Conservation (phyloP, 2,329 filamentous ascomycete genomes). For the Escovopsis weberi region DNA sequence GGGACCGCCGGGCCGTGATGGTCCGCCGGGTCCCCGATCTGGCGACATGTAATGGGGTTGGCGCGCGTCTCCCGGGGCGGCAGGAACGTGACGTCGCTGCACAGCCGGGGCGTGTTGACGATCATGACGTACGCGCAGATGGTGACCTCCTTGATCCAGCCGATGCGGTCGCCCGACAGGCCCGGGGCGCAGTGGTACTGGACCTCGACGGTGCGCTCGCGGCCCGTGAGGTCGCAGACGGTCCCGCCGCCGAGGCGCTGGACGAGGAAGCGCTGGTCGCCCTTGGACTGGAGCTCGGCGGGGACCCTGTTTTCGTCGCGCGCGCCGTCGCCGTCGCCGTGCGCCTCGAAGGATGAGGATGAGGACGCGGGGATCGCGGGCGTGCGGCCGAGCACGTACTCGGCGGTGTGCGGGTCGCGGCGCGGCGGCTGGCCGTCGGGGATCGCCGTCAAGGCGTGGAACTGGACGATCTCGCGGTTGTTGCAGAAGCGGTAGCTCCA, state of each 20-base stretch:
- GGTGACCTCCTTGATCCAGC: conserved; percentile 83
- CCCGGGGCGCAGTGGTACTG: conserved; percentile 69
- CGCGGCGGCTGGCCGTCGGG: conserved; percentile 58
- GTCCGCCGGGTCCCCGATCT: conserved; percentile 44
- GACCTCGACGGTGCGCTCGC: conserved; percentile 70
- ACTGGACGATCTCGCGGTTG: conserved; percentile 74
- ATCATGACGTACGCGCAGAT: conserved; percentile 92
- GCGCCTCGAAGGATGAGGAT: too few species aligned
- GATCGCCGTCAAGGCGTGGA: conserved; percentile 61
- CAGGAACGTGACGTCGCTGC: conserved; percentile 72
- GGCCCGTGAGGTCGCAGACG: conserved; percentile 71
- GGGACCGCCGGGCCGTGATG: conserved; percentile 13
- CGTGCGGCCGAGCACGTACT: conserved; percentile 59
- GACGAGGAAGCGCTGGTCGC: conserved; percentile 73
- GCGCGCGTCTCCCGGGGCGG: conserved; percentile 66
- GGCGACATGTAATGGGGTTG: conserved; percentile 61
- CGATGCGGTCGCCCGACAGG: conserved; percentile 58
- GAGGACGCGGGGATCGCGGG: conserved; percentile 19
- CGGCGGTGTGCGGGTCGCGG: conserved; percentile 60
- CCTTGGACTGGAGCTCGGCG: conserved; percentile 64
- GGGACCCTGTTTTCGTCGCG: conserved; percentile 19
- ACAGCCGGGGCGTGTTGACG: conserved; percentile 76
- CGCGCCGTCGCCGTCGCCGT: conserved; percentile 10
- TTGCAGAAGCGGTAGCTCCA: conserved; percentile 97
- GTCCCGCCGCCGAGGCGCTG: conserved; percentile 71